Conservation (phyloP, 768 basidiomycete species). For the Baorangia bicolor region DNA sequence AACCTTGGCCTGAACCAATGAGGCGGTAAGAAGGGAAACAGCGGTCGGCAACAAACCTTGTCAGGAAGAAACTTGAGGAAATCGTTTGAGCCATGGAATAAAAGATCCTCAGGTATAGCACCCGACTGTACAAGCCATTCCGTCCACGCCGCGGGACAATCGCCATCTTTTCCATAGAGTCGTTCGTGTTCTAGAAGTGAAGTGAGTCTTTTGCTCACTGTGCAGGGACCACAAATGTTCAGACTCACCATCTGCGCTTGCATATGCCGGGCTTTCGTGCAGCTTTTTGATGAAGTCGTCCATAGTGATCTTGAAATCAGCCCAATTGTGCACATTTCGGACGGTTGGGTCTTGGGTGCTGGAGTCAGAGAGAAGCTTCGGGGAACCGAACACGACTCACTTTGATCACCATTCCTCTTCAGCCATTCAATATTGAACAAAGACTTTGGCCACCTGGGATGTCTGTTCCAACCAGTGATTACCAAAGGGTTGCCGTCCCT, state of each 20-base stretch:
- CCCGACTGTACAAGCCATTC: conserved; percentile 50
- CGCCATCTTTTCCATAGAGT: conserved; percentile 75
- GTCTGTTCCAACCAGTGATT: conserved; percentile 58
- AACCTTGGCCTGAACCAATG: conserved; percentile 48
- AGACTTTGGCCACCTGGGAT: conserved; percentile 50
- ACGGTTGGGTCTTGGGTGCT: conserved; percentile 50
- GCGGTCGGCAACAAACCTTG: conserved; percentile 38
- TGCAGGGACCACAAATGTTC: background rate
- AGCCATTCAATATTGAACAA: conserved; percentile 62
- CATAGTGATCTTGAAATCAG: conserved; percentile 52
- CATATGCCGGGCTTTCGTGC: conserved; percentile 36
- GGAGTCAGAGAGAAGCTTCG: conserved; percentile 6
- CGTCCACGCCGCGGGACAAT: conserved; percentile 66
- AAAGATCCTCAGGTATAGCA: conserved; percentile 51
- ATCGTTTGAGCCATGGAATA: conserved; percentile 57
- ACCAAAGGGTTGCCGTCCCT: conserved; percentile 57
- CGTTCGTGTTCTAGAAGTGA: conserved; percentile 50
- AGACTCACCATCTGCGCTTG: conserved; percentile 39
- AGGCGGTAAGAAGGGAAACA: background rate
- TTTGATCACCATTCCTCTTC: conserved; percentile 31
- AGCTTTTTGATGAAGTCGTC: conserved; percentile 51
- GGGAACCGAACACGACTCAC: conserved; percentile 10
- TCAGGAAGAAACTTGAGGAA: conserved; percentile 55
- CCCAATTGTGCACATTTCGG: conserved; percentile 60
- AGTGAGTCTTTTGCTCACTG: background rate